Percentiles rank a stretch among this genome's conserved stretches.
Evolutionary conservation across 441 rosid genomes (phyloP).

Genomic region (Erodium chrysanthum): DNA sequence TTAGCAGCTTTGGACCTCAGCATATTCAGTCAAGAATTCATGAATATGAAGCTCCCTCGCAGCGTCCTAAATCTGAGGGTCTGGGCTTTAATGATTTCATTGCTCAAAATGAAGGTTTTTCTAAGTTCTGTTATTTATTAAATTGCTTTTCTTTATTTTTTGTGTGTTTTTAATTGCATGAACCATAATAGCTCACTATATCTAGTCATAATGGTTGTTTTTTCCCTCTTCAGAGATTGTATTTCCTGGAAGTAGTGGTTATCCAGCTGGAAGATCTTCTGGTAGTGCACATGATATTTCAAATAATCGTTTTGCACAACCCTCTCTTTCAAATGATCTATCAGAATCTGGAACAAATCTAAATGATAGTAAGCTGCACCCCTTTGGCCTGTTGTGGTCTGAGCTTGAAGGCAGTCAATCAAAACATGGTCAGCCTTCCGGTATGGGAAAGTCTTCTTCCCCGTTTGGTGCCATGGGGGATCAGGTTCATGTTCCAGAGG

Average conservation of each 20-base stretch:
- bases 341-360: slow-evolving; percentile 32
- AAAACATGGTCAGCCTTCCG: slow-evolving; percentile 32
- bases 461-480: slow-evolving; percentile 24
- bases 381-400: slow-evolving; percentile 77
- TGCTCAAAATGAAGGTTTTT: slow-evolving; percentile 58
- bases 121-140: background rate
- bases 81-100: slow-evolving; percentile 36
- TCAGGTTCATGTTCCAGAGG: slow-evolving; percentile 32
- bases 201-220: background rate
- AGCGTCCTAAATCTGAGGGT: slow-evolving; percentile 32
- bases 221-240: slow-evolving; percentile 40
- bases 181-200: background rate
- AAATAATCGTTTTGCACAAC: slow-evolving; percentile 24
- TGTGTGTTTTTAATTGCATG: background rate
- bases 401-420: slow-evolving; percentile 51
- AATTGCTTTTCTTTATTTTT: background rate
- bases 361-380: slow-evolving; percentile 55
- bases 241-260: slow-evolving; percentile 52
- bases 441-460: slow-evolving; percentile 12
- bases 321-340: slow-evolving; percentile 33
- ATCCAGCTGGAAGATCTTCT: slow-evolving; percentile 31
- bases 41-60: slow-evolving; percentile 36
- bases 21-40: slow-evolving; percentile 21
- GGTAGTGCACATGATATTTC: slow-evolving; percentile 27
- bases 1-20: no score